These are phyloP conservation scores for Orbilia blumenaviensis DNA, from an alignment of 2,329 filamentous ascomycete species.

Conservation along the genomic window DNA sequence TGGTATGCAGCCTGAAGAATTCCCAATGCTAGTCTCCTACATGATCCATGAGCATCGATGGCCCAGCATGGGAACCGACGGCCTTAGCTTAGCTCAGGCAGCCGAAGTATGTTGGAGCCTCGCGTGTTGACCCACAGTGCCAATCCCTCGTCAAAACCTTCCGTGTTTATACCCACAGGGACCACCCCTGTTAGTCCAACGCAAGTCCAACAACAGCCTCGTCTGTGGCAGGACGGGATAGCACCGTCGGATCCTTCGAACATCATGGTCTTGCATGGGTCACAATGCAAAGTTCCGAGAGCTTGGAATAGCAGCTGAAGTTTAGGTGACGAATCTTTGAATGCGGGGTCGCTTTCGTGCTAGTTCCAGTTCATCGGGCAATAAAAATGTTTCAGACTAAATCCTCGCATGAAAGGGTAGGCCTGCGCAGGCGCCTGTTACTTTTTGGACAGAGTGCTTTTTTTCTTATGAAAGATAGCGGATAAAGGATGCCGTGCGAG, in stretches of 20 bases:
- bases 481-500: too few relatives aligned
- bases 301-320: slow-evolving; percentile 5
- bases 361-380: background rate
- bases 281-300: background rate
- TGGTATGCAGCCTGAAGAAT: background rate
- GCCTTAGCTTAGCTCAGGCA: slow-evolving; percentile 12
- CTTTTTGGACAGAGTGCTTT: too few relatives aligned
- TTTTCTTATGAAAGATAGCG: too few relatives aligned
- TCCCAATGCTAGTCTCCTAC: background rate
- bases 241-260: background rate
- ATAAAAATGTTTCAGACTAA: background rate
- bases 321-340: background rate
- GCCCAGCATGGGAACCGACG: background rate
- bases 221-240: background rate
- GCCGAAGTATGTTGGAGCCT: slow-evolving; percentile 25
- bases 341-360: slow-evolving; percentile 18
- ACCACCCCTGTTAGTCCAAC: background rate
- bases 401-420: background rate
- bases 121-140: background rate
- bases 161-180: background rate
- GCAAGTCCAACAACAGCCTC: slow-evolving; percentile 20
- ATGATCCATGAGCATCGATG: background rate
- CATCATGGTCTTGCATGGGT: background rate
- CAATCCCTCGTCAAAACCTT: slow-evolving; percentile 39
- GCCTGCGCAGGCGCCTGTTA: too few relatives aligned